Evolutionary conservation across 768 basidiomycete genomes (phyloP).

Genomic region (Termitomyces sp.): DNA sequence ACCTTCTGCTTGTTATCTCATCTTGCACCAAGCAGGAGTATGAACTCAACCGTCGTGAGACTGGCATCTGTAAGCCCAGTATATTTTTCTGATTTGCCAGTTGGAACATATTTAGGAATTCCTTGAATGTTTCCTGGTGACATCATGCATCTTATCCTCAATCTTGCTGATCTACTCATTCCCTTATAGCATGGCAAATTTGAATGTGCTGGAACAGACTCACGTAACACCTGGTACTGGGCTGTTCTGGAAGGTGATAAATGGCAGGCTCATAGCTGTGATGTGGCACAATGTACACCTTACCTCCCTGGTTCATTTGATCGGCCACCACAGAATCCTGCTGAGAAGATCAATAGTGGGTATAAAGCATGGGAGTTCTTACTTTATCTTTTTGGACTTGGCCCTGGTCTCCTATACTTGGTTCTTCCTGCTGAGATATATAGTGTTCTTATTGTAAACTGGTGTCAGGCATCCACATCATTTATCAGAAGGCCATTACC

Average conservation of each 20-base stretch:
- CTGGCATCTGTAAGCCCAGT: neutral
- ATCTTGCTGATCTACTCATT: conserved; percentile 23
- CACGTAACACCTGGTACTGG: too few species aligned
- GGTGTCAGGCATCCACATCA: neutral
- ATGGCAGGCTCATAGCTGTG: too few species aligned
- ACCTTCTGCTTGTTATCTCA: neutral
- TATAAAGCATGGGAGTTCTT: conserved; percentile 8
- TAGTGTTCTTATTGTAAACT: too few species aligned
- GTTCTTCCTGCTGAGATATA: conserved; percentile 1
- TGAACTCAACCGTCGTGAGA: neutral
- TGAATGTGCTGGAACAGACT: conserved; percentile 8
- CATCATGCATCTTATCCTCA: conserved; percentile 28
- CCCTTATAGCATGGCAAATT: conserved; percentile 18
- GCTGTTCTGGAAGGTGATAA: too few species aligned
- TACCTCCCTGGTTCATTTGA: conserved; percentile 12
- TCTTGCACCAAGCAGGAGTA: neutral
- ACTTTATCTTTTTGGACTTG: conserved; percentile 8
- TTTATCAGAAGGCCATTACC: conserved; percentile 1
- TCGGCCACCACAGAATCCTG: too few species aligned
- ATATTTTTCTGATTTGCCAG: neutral
- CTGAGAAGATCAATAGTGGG: too few species aligned
- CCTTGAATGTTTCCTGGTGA: too few species aligned
- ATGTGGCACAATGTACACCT: neutral
- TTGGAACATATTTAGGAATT: conserved; percentile 11
- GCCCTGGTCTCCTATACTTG: conserved; percentile 5